Percentiles rank a stretch among this genome's conserved stretches.
These are phyloP conservation scores for Lepidium sativum DNA, from an alignment of 345 rosid species.

Conservation along the genomic window DNA sequence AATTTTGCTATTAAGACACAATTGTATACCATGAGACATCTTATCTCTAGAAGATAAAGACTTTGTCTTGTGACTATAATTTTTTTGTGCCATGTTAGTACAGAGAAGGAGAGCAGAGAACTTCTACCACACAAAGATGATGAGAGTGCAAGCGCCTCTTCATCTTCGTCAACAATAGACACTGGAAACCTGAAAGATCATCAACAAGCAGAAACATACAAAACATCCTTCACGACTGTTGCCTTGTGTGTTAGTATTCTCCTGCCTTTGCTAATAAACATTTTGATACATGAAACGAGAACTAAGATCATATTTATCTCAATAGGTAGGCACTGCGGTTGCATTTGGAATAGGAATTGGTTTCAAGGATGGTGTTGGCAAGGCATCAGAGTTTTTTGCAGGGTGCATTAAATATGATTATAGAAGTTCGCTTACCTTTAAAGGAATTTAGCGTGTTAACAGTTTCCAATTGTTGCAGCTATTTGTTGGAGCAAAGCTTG, in stretches of 20 bases:
- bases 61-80: conserved; percentile 9
- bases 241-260: conserved; percentile 66
- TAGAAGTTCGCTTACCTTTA: neutral
- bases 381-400: conserved; percentile 87
- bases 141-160: conserved; percentile 8
- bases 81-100: conserved; percentile 23
- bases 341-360: conserved; percentile 80
- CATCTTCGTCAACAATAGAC: conserved; percentile 19
- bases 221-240: conserved; percentile 62
- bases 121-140: conserved; percentile 25
- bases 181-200: conserved; percentile 20
- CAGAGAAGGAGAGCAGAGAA: conserved; percentile 39
- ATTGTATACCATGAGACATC: neutral
- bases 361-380: conserved; percentile 64
- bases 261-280: neutral
- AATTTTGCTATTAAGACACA: neutral
- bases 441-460: neutral
- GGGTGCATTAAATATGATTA: conserved; percentile 41
- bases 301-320: neutral
- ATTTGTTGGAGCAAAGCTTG: conserved; percentile 91
- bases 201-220: conserved; percentile 32
- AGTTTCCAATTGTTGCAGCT: conserved; percentile 44
- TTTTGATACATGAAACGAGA: conserved; percentile 10
- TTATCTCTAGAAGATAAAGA: neutral
- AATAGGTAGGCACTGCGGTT: conserved; percentile 64